phyloP scores from a whole-genome alignment of 306 rosid species.

The Castanea mollissima region DNA sequence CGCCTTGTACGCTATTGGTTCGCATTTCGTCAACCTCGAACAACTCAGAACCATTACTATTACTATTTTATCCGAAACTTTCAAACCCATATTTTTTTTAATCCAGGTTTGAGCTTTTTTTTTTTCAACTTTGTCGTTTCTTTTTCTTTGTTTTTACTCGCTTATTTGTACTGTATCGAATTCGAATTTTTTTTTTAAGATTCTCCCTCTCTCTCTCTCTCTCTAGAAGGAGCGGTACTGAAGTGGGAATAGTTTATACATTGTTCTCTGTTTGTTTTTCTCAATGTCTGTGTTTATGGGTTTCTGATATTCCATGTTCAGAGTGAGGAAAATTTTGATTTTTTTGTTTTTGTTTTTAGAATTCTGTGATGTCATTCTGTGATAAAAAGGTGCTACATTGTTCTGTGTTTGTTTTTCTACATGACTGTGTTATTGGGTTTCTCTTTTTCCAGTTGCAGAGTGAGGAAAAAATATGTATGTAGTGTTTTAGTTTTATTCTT shows the following conservation, averaged over 20 bases:
- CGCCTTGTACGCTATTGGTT: constrained; percentile 41
- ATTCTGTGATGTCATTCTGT: constrained; percentile 6
- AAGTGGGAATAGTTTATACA: constrained; percentile 12
- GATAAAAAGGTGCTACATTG: background rate
- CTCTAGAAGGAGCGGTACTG: constrained; percentile 10
- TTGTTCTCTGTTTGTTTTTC: background rate
- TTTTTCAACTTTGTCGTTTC: constrained; percentile 41
- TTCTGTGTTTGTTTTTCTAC: too few species aligned
- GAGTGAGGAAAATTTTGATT: constrained; percentile 14
- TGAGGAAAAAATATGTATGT: too few species aligned
- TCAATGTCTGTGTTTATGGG: background rate
- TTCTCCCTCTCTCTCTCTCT: constrained; percentile 36
- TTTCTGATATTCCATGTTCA: constrained; percentile 13
- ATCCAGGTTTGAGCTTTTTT: constrained; percentile 17
- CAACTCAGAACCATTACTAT: background rate
- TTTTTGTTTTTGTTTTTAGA: background rate
- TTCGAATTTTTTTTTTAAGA: constrained; percentile 31
- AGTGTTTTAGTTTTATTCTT: too few species aligned
- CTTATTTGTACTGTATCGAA: constrained; percentile 18
- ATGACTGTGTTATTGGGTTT: too few species aligned
- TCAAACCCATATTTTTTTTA: constrained; percentile 1
- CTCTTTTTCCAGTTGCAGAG: too few species aligned
- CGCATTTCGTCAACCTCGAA: constrained; percentile 36
- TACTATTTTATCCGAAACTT: too few species aligned
- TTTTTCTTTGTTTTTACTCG: constrained; percentile 23